Evolutionary conservation across 768 basidiomycete genomes (phyloP), one percentile per base, ranked within the genome.

Genomic region (Serendipita sp.): DNA sequence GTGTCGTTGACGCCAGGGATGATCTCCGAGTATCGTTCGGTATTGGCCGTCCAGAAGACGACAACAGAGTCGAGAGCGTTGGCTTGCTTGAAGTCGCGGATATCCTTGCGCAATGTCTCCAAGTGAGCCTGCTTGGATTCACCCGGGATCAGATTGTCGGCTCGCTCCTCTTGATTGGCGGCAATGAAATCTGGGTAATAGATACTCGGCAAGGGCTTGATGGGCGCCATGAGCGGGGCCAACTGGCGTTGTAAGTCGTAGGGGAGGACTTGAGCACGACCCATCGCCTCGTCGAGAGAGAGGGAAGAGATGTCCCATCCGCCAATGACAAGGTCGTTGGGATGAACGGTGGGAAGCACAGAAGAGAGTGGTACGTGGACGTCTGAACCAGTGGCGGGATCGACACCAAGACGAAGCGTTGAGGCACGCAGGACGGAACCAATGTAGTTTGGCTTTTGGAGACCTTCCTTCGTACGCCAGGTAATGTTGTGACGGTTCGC

Each of bases 21-120:
- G 74, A 99, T 84, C 66, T 92, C 91, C 68, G 88, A 85, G 82
- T 93, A 99, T 64, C 95, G 88, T 78, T 98, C 96, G 17, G 95
- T 99, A 77, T 99, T 97, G 68, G 90, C 93, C 16, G 95, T 98
- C 95, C 95, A 98, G 79, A 98, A 94, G 65, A 98, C 86, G 69
- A 99, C 74, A 65, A 90, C 82, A 63, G 87, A 87, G 72, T 94
- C 94, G 51, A 98, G 83, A 20, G 74, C 77, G 71, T 98, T 82
- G 65, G 83, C 76, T 61, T 75, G 69, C 78, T 97, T 98, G 82
- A 98, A 98, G 62, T 82, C 80, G 69, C 91, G 88, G 72, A 98
- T 97, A 70, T 97, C 92, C n/a, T 79, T 78, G 62, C 94, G 88
- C 69, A 98, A 84, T 64, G 88, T 85, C 65, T 96, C 90, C 62